phyloP scores from a whole-genome alignment of 2,329 filamentous ascomycete genomes.

The Rachicladosporium sp. region DNA sequence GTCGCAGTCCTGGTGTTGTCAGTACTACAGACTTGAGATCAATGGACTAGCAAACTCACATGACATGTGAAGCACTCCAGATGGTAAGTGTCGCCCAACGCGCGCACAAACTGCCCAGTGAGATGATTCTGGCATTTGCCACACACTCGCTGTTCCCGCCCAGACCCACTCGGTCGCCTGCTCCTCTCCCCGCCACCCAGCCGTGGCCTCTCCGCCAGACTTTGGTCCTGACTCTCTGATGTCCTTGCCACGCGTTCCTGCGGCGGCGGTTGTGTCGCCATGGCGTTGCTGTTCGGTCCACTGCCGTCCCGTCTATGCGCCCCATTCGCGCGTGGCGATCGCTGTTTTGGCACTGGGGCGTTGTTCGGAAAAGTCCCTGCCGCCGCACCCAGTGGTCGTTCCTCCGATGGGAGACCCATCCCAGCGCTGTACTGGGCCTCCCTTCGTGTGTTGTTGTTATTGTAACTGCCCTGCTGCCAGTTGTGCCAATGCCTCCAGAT shows the following conservation, averaged over 20 bases:
- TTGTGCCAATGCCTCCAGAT: no score
- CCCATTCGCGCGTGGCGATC: conserved; percentile 9
- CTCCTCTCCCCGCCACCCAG: background rate
- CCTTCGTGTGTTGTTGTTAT: conserved; percentile 1
- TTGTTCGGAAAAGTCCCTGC: conserved; percentile 9
- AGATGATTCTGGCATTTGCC: conserved; percentile 81
- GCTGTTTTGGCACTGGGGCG: conserved; percentile 4
- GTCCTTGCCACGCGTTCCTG: no score
- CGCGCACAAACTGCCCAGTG: conserved; percentile 91
- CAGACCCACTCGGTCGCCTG: conserved; percentile 14
- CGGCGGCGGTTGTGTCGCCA: no score
- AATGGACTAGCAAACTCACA: conserved; percentile 43
- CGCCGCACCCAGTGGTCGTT: conserved; percentile 14
- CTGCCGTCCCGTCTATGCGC: conserved; percentile 1
- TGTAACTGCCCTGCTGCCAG: background rate
- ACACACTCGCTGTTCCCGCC: conserved; percentile 34
- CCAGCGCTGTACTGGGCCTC: conserved; percentile 10
- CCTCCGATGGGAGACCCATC: conserved; percentile 20
- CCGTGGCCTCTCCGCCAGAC: conserved; percentile 2
- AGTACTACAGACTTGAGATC: conserved; percentile 9
- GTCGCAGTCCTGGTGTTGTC: conserved; percentile 66
- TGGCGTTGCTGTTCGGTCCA: background rate
- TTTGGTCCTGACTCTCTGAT: conserved; percentile 1
- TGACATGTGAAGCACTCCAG: conserved; percentile 96
- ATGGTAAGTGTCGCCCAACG: conserved; percentile 86